Percentiles rank a stretch among this genome's conserved stretches.
These are phyloP conservation scores for Mallotus nudiflorus DNA, from an alignment of 345 rosid genomes.

Conservation along the genomic window DNA sequence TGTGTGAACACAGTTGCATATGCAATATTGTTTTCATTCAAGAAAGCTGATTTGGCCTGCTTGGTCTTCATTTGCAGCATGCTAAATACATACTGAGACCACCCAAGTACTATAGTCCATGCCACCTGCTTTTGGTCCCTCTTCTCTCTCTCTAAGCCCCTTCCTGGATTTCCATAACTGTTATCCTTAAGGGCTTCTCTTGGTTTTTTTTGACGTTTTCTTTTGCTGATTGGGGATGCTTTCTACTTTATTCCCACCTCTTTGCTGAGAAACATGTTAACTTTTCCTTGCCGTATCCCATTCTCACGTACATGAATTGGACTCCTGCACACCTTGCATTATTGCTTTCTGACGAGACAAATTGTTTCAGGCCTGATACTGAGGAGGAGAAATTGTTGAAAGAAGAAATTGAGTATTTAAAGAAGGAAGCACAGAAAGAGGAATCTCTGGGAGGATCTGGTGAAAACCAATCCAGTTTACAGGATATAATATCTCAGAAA, in stretches of 20 bases:
- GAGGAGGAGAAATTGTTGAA: conserved; percentile 72
- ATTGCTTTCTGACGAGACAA: conserved; percentile 2
- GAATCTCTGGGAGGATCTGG: conserved; percentile 41
- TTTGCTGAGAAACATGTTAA: not conserved
- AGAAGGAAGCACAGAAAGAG: conserved; percentile 50
- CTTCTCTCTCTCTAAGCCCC: not conserved
- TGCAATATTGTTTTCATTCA: not conserved
- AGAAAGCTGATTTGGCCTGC: too few relatives aligned
- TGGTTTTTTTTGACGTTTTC: not conserved
- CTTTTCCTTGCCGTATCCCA: not conserved
- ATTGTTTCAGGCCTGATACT: conserved; percentile 73
- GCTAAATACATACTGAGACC: not conserved
- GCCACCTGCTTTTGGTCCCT: not conserved
- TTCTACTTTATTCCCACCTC: not conserved
- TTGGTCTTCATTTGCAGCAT: not conserved
- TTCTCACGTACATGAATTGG: not conserved
- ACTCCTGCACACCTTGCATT: not conserved
- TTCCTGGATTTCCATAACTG: not conserved
- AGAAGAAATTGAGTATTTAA: conserved; percentile 62
- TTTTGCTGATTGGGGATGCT: not conserved
- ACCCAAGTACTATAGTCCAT: not conserved
- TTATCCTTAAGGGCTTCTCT: not conserved
- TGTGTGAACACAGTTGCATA: not conserved
- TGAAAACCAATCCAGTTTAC: conserved; percentile 35
- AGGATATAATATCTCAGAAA: conserved; percentile 47